phyloP scores from a whole-genome alignment of 2,329 filamentous ascomycete species.

The Neopestalotiopsis sp. region DNA sequence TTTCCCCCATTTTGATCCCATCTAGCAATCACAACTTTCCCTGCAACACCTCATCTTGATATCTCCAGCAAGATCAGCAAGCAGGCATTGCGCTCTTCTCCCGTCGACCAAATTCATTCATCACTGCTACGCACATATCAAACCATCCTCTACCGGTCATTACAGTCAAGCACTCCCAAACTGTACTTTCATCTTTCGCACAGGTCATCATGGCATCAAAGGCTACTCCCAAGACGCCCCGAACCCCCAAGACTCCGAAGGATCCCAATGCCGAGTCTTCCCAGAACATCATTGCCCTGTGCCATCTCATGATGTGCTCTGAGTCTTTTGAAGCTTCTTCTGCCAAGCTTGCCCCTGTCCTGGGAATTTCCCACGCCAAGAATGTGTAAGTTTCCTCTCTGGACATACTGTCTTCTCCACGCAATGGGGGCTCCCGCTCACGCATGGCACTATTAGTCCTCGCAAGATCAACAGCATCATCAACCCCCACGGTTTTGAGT shows the following conservation, averaged over 20 bases:
- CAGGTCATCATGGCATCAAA: too few relatives aligned
- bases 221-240: neutral
- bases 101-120: too few relatives aligned
- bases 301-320: constrained; percentile 18
- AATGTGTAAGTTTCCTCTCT: constrained; percentile 16
- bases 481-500: constrained; percentile 16
- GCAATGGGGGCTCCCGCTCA: neutral
- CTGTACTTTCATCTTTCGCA: too few relatives aligned
- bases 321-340: constrained; percentile 12
- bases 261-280: neutral
- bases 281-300: constrained; percentile 7
- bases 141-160: too few relatives aligned
- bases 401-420: neutral
- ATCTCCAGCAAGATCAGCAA: too few relatives aligned
- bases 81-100: too few relatives aligned
- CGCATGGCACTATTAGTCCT: constrained; percentile 1
- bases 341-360: neutral
- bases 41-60: too few relatives aligned
- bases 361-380: constrained; percentile 14
- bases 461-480: constrained; percentile 18
- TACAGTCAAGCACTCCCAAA: too few relatives aligned
- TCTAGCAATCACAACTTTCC: too few relatives aligned
- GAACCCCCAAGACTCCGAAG: constrained; percentile 11
- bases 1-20: too few relatives aligned
- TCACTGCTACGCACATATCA: too few relatives aligned